Evolutionary conservation across 2,329 filamentous ascomycete genomes (phyloP), one percentile per base, ranked within the genome.

Genomic region (Aspergillus sp.): DNA sequence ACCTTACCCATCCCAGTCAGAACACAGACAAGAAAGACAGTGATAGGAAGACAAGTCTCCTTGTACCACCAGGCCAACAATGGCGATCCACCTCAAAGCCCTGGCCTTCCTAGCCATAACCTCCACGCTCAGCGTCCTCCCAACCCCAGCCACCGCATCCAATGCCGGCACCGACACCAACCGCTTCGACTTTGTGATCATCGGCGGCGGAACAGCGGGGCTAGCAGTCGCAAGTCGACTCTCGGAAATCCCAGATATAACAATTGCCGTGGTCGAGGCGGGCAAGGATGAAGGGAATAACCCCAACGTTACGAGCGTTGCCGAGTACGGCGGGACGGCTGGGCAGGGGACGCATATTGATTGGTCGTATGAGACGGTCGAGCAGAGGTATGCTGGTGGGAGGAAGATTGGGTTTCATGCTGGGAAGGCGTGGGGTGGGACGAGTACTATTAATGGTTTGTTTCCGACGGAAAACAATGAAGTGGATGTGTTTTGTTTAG

Each of bases 401-500:
- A 56, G 35, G 4, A 60, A 52, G 0, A 62, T 75, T 35, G 64
- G 63, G 4, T 67, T 77, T 46, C 68, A 67, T 45, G 73, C 75
- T n/a, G 77, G 76, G 3, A 79, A 75, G 59, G 76, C 73, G 0
- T 62, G 79, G 2, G 75, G 75, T 44, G 79, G 77, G 6, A 76
- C 75, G 3, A 77, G 73, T 15, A 67, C 70, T 9, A 78, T 80
- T 53, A 80, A 80, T 64, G 77, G 73, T 67, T 66, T 33, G 59
- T 55, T 40, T 31, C 27, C 27, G 9, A 3, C 27, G 9, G 2
- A 27, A 27, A 27, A 8, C 24, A 9, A 9, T 27, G 7, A 9
- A 8, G 8, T 31, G 9, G 0, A 11, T 31, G 27, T 0, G 27
- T 2, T 31, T 9, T 9, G 27, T 4, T 31, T 31, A 11, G 9